These are phyloP conservation scores for Apiotrichum laibachii DNA, from an alignment of 1,284 basidiomycete species.

Conservation along the genomic window DNA sequence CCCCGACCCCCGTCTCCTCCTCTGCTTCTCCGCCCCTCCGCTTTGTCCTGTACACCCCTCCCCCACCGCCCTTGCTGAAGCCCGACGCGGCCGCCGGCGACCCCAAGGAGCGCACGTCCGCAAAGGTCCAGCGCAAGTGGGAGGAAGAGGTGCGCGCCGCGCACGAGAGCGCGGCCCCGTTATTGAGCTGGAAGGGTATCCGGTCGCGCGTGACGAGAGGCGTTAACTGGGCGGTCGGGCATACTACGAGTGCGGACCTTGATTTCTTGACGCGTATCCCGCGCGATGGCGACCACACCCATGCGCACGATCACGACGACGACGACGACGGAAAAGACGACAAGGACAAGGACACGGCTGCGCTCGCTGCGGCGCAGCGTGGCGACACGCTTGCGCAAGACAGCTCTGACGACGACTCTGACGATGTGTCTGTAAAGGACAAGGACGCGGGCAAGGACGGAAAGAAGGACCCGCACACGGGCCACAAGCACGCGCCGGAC, in stretches of 20 bases:
- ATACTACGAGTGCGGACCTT: slow-evolving; percentile 21
- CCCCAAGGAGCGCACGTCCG: slow-evolving; percentile 6
- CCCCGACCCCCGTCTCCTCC: slow-evolving; percentile 6
- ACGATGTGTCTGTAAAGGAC: not conserved
- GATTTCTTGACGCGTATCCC: slow-evolving; percentile 26
- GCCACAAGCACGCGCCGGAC: not conserved
- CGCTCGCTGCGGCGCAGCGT: not conserved
- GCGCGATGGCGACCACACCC: slow-evolving; percentile 10
- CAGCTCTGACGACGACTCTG: too few species aligned
- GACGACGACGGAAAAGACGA: not conserved
- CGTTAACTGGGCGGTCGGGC: slow-evolving; percentile 19
- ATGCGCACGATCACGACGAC: not conserved
- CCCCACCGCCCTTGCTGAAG: slow-evolving; percentile 23
- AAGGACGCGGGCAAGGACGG: not conserved
- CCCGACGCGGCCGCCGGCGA: slow-evolving; percentile 1
- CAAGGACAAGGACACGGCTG: not conserved
- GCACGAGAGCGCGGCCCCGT: slow-evolving; percentile 13
- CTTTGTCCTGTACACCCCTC: slow-evolving; percentile 24
- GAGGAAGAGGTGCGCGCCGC: slow-evolving; percentile 24
- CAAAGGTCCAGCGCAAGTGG: slow-evolving; percentile 24
- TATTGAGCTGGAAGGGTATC: slow-evolving; percentile 13
- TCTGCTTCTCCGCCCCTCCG: slow-evolving; percentile 13
- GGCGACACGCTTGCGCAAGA: too few species aligned
- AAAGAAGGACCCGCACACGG: too few species aligned
- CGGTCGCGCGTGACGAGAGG: slow-evolving; percentile 14